Conservation (phyloP, 768 basidiomycete species). For the Lentinus tigrinus region DNA sequence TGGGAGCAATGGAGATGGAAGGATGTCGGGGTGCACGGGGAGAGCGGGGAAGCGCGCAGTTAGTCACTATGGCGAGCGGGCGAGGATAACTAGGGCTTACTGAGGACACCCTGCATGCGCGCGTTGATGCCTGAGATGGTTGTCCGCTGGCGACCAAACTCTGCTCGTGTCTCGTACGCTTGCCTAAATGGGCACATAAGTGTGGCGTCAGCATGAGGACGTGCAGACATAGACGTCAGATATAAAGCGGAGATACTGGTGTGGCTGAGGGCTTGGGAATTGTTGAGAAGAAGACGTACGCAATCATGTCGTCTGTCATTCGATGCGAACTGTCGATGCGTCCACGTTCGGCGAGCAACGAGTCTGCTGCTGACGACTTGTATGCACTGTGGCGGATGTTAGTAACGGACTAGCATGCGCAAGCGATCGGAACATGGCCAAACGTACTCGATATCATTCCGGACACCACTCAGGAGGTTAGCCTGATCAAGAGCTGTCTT, state of each 20-base stretch:
- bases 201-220: background rate
- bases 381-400: constrained; percentile 60
- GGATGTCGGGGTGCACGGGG: background rate
- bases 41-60: background rate
- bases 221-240: background rate
- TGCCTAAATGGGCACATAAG: constrained; percentile 52
- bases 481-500: constrained; percentile 82
- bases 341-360: constrained; percentile 82
- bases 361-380: constrained; percentile 85
- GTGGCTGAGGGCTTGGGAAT: background rate
- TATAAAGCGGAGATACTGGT: background rate
- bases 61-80: background rate
- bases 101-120: constrained; percentile 80
- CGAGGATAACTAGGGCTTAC: constrained; percentile 44
- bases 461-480: constrained; percentile 84
- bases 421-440: background rate
- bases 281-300: constrained; percentile 47
- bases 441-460: constrained; percentile 92
- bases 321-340: constrained; percentile 90
- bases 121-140: constrained; percentile 78
- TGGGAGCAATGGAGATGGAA: background rate
- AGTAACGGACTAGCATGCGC: background rate
- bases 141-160: constrained; percentile 81
- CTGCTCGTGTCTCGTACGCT: constrained; percentile 94
- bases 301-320: constrained; percentile 91